Evolutionary conservation across 805 yeast species (phyloP), one percentile per base, ranked within the genome.

Genomic region (Candida mattraensis): DNA sequence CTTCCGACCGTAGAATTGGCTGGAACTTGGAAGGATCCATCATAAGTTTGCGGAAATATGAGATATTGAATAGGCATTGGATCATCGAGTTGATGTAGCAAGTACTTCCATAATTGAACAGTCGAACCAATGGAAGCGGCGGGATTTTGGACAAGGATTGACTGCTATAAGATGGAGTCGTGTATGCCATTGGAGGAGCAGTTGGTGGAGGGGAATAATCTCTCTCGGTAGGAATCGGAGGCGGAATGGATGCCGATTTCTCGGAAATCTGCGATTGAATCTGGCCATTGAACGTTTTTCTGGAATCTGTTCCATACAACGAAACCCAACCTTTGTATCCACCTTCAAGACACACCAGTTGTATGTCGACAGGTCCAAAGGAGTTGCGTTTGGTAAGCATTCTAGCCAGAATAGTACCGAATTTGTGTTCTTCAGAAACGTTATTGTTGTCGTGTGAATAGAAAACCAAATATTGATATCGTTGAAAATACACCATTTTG

Each of bases 41-140:
- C 43, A 82, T 76, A 11, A 82, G 54, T 3, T 62, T 54, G 36
- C 79, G 64, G 47, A 84, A 77, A 16, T 54, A 51, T 0, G 60
- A 47, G 0, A 80, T 56, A 3, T 79, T 83, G 57, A 80, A 80
- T 5, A 84, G 54, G 43, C 87, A 72, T 55, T 84, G 94, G 9
- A 84, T 54, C 66, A 84, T 78, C 53, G 83, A 75, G 51, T 84
- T 84, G 39, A 84, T 78, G 53, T 84, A 84, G 50, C 94, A 84
- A 0, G 89, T 80, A 26, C 80, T 80, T 0, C 88, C 87, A 59
- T 74, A 64, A 51, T 84, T 84, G 41, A 74, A 63, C 33, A 84
- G 57, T 0, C 89, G 37, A 4, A 58, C 53, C 14, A 53, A 23
- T 2, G 60, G 61, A 7, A 38, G 39, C 7, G 35, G 21, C 7